Conservation (phyloP, 192 early-diverging fungal species). For the Backusella tarrabulga region DNA sequence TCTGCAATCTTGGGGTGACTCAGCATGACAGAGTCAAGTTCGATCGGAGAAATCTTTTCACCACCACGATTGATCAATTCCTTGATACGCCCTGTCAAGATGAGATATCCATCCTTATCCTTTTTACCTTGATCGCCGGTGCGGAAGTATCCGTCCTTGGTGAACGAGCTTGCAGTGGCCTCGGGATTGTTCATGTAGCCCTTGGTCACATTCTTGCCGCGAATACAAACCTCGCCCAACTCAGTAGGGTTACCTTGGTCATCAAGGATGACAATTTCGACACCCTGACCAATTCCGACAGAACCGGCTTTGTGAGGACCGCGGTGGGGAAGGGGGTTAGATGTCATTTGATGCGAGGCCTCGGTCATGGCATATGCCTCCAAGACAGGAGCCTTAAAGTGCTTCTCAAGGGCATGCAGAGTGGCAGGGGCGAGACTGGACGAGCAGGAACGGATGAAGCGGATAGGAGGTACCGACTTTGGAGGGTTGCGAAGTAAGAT, state of each 20-base stretch:
- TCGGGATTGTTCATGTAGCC: conserved; percentile 73
- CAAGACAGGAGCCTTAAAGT: conserved; percentile 69
- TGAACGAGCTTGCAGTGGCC: conserved; percentile 64
- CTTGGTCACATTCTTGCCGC: conserved; percentile 77
- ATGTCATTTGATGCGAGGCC: conserved; percentile 87
- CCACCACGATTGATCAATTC: conserved; percentile 90
- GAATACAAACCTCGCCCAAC: conserved; percentile 83
- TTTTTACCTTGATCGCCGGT: conserved; percentile 84
- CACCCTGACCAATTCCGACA: conserved; percentile 75
- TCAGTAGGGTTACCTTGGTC: conserved; percentile 51
- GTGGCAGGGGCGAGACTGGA: conserved; percentile 70
- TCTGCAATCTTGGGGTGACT: conserved; percentile 68
- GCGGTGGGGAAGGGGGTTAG: conserved; percentile 64
- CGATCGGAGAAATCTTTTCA: conserved; percentile 88
- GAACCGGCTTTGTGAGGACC: conserved; percentile 71
- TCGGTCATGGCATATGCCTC: conserved; percentile 90
- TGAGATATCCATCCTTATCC: conserved; percentile 75
- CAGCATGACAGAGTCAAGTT: conserved; percentile 73
- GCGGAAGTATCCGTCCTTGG: conserved; percentile 70
- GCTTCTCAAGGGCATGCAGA: conserved; percentile 61
- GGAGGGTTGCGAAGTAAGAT: conserved; percentile 61
- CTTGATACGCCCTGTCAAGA: conserved; percentile 85
- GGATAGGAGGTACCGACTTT: conserved; percentile 43
- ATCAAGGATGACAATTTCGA: conserved; percentile 68
- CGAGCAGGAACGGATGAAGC: conserved; percentile 83